Conservation (phyloP, 345 rosid species). For the Mercurialis annua region DNA sequence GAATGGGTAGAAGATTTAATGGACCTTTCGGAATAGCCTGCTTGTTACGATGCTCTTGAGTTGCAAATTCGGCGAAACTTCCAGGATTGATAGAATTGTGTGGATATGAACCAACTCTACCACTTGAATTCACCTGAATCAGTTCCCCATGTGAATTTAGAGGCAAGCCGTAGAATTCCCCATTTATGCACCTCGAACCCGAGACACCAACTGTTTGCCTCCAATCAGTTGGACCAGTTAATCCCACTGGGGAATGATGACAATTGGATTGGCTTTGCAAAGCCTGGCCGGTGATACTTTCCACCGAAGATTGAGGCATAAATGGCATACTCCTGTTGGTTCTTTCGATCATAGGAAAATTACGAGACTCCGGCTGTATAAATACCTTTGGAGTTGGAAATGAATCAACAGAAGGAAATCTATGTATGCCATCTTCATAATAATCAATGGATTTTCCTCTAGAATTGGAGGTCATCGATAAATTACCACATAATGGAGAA, state of each 20-base stretch:
- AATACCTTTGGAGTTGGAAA: slow-evolving; percentile 24
- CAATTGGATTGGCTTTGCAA: slow-evolving; percentile 26
- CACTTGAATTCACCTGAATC: slow-evolving; percentile 34
- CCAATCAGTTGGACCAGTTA: slow-evolving; percentile 26
- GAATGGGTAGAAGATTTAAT: slow-evolving; percentile 29
- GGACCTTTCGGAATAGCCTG: slow-evolving; percentile 25
- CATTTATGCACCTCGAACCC: slow-evolving; percentile 30
- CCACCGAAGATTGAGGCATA: slow-evolving; percentile 20
- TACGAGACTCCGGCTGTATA: slow-evolving; percentile 26
- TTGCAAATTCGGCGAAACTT: slow-evolving; percentile 21
- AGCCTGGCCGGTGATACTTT: slow-evolving; percentile 24
- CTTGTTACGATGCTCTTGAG: slow-evolving; percentile 26
- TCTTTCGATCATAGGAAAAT: slow-evolving; percentile 27
- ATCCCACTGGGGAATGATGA: slow-evolving; percentile 24
- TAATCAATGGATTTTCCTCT: slow-evolving; percentile 21
- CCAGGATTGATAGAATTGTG: slow-evolving; percentile 18
- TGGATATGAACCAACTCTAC: slow-evolving; percentile 26
- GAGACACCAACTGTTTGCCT: slow-evolving; percentile 29
- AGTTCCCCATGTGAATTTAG: slow-evolving; percentile 64
- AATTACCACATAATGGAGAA: slow-evolving; percentile 18
- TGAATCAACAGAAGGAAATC: slow-evolving; percentile 25
- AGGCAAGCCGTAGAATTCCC: slow-evolving; percentile 40
- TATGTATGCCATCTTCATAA: slow-evolving; percentile 25
- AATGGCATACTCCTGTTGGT: slow-evolving; percentile 22
- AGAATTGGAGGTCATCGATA: slow-evolving; percentile 21